Percentiles rank a stretch among this genome's conserved stretches.
Evolutionary conservation across 108 stramenopile genomes (phyloP).

Genomic region (Asterionellopsis glacialis): DNA sequence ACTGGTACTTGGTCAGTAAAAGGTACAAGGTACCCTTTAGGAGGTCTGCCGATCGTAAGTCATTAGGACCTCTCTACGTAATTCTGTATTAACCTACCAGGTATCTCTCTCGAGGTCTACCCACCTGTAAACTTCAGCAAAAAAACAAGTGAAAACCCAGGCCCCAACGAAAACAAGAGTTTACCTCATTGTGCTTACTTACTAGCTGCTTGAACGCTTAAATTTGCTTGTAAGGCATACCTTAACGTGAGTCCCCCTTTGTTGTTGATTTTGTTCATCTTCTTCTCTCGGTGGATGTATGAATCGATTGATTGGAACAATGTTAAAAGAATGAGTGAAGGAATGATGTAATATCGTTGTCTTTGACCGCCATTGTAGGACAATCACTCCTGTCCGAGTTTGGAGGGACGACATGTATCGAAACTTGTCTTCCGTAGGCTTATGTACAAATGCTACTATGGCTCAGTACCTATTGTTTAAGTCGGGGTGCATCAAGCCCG

Average conservation of each 20-base stretch:
- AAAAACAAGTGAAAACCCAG: too few relatives aligned
- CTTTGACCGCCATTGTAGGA: background rate
- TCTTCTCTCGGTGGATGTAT: background rate
- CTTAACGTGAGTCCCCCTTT: background rate
- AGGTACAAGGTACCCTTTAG: too few relatives aligned
- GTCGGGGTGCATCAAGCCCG: too few relatives aligned
- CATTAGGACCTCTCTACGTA: too few relatives aligned
- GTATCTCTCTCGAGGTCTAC: too few relatives aligned
- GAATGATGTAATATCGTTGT: background rate
- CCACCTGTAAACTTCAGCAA: too few relatives aligned
- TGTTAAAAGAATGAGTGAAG: background rate
- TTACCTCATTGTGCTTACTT: slow-evolving; percentile 9
- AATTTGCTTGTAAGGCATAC: slow-evolving; percentile 6
- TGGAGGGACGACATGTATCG: background rate
- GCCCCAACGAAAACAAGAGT: background rate
- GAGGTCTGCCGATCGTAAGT: too few relatives aligned
- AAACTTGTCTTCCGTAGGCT: too few relatives aligned
- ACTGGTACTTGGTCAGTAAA: too few relatives aligned
- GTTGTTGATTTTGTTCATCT: background rate
- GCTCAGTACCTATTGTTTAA: too few relatives aligned
- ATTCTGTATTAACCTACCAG: too few relatives aligned
- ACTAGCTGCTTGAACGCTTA: slow-evolving; percentile 10
- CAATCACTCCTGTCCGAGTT: background rate
- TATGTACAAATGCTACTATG: too few relatives aligned
- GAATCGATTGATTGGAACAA: background rate